Percentiles rank a stretch among this genome's conserved stretches.
phyloP scores from a whole-genome alignment of 805 yeast genomes.

The Scheffersomyces stipitis region DNA sequence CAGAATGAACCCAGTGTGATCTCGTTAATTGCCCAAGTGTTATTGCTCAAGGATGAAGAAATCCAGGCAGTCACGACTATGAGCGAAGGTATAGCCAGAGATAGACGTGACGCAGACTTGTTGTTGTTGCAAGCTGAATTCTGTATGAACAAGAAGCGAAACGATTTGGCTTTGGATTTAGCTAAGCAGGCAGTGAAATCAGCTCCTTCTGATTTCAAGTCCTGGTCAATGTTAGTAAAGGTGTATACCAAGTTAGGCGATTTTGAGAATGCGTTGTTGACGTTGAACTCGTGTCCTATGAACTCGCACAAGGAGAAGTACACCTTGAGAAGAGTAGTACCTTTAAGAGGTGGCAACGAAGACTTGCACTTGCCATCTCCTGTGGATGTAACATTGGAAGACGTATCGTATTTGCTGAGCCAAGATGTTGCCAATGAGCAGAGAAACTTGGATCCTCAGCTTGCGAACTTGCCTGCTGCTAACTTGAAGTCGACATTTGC shows the following conservation, averaged over 20 bases:
- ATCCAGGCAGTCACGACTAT: constrained; percentile 54
- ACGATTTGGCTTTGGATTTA: constrained; percentile 57
- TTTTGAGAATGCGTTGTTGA: constrained; percentile 68
- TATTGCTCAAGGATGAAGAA: constrained; percentile 57
- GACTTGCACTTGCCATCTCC: constrained; percentile 76
- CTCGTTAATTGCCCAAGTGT: constrained; percentile 53
- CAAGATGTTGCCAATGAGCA: constrained; percentile 66
- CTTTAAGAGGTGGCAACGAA: constrained; percentile 46
- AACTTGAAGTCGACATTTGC: constrained; percentile 54
- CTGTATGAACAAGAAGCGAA: constrained; percentile 50
- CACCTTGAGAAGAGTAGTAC: constrained; percentile 58
- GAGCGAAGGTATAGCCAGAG: constrained; percentile 47
- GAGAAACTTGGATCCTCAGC: constrained; percentile 58
- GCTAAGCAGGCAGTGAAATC: constrained; percentile 67
- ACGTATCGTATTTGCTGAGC: constrained; percentile 67
- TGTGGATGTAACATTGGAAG: constrained; percentile 66
- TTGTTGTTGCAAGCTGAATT: constrained; percentile 58
- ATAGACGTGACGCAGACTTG: constrained; percentile 57
- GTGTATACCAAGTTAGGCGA: constrained; percentile 63
- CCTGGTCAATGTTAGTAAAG: constrained; percentile 70
- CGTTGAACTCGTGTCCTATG: constrained; percentile 82
- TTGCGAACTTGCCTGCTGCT: constrained; percentile 66
- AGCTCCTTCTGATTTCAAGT: constrained; percentile 71
- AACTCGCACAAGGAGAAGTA: constrained; percentile 69
- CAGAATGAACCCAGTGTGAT: constrained; percentile 56